Percentiles rank a stretch among this genome's conserved stretches.
Conservation (phyloP, 768 basidiomycete species). For the Russula earlei region DNA sequence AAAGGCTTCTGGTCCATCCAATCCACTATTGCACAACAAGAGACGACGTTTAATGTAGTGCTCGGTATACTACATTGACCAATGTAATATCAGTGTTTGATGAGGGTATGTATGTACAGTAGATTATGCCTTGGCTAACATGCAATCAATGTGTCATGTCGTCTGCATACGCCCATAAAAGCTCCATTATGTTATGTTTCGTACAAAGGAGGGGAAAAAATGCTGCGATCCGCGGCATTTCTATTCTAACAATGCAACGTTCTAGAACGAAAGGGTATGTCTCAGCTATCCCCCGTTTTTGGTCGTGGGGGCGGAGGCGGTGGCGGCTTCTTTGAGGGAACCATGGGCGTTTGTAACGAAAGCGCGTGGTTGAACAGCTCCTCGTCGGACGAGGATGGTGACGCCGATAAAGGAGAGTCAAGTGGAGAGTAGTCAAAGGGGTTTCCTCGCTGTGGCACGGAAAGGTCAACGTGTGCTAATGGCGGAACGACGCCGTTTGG, state of each 20-base stretch:
- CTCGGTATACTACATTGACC: too few species aligned
- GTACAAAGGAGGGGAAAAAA: background rate
- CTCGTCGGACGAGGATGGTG: constrained; percentile 78
- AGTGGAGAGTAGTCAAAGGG: constrained; percentile 69
- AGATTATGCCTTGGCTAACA: too few species aligned
- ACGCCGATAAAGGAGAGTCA: constrained; percentile 60
- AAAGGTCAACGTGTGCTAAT: constrained; percentile 27
- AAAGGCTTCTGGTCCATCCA: too few species aligned
- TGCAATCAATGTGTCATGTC: too few species aligned
- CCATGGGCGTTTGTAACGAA: constrained; percentile 59
- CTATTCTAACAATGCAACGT: background rate
- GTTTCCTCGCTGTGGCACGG: constrained; percentile 32
- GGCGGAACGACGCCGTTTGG: constrained; percentile 48
- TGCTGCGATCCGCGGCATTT: background rate
- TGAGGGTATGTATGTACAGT: too few species aligned
- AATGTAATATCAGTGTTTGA: too few species aligned
- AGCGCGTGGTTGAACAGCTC: constrained; percentile 68
- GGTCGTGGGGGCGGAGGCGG: constrained; percentile 23
- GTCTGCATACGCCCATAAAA: too few species aligned
- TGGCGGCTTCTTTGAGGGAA: constrained; percentile 28
- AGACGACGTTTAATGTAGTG: too few species aligned
- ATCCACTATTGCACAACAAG: too few species aligned
- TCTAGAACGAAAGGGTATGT: background rate
- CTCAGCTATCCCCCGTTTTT: constrained; percentile 10
- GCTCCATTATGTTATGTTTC: too few species aligned